A percentile compares a stretch with the other conserved stretches of the same genome.
phyloP scores from a whole-genome alignment of 2,329 filamentous ascomycete genomes.

The Paecilomyces sp. region DNA sequence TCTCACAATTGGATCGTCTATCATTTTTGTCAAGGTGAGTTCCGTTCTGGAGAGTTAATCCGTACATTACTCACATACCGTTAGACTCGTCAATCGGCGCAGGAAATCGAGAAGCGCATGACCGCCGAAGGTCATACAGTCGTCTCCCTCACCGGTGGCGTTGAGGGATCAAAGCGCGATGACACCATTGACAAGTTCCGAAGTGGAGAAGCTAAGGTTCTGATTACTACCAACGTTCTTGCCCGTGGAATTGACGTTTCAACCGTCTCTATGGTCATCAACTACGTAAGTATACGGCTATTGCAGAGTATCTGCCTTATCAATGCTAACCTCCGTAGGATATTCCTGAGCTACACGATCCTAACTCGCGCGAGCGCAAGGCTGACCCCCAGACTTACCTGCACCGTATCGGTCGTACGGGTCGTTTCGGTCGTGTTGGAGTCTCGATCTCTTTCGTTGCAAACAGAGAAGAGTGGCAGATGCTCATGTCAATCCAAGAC shows the following conservation, averaged over 20 bases:
- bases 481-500: slow-evolving; percentile 69
- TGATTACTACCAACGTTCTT: slow-evolving; percentile 95
- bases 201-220: slow-evolving; percentile 78
- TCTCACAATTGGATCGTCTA: slow-evolving; percentile 93
- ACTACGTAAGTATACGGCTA: slow-evolving; percentile 57
- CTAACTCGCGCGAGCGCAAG: slow-evolving; percentile 52
- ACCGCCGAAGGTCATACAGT: slow-evolving; percentile 83
- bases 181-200: slow-evolving; percentile 80
- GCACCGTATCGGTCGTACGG: slow-evolving; percentile 94
- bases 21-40: slow-evolving; percentile 88
- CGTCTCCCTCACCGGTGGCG: slow-evolving; percentile 78
- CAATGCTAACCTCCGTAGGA: slow-evolving; percentile 35
- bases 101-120: slow-evolving; percentile 81
- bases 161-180: slow-evolving; percentile 79
- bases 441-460: slow-evolving; percentile 94
- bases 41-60: neutral
- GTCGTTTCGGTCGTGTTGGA: slow-evolving; percentile 91
- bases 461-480: slow-evolving; percentile 71
- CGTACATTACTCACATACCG: slow-evolving; percentile 11
- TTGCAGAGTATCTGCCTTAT: neutral
- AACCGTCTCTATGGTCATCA: slow-evolving; percentile 95
- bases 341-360: slow-evolving; percentile 59
- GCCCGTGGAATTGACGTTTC: slow-evolving; percentile 91
- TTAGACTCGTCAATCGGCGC: slow-evolving; percentile 77
- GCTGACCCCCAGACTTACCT: slow-evolving; percentile 94